Percentiles rank a stretch among this genome's conserved stretches.
phyloP scores from a whole-genome alignment of 2,329 filamentous ascomycete genomes.

The Meredithiella fracta region DNA sequence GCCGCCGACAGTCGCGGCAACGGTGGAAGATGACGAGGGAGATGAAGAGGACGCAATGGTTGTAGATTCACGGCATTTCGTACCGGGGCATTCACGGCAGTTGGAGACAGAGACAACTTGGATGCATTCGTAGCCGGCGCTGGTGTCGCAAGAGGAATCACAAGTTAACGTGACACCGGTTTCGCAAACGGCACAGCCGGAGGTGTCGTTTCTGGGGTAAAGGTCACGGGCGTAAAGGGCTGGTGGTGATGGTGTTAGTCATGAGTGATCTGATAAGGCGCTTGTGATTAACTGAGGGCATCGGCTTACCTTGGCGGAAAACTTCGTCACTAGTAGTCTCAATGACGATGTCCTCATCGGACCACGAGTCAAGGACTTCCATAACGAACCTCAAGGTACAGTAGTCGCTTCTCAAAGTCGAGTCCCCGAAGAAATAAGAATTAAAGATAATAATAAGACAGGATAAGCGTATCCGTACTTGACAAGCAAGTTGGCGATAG shows the following conservation, averaged over 20 bases:
- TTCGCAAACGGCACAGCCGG: constrained; percentile 15
- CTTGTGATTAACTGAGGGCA: not conserved
- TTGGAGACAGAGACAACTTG: constrained; percentile 15
- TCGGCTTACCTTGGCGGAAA: constrained; percentile 15
- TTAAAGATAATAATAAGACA: no score
- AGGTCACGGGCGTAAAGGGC: constrained; percentile 15
- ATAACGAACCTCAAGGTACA: not conserved
- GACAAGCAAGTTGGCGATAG: no score
- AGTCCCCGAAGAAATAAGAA: no score
- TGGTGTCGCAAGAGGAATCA: constrained; percentile 15
- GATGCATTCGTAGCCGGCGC: constrained; percentile 14
- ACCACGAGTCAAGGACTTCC: not conserved
- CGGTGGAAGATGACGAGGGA: not conserved
- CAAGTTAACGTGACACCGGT: constrained; percentile 14
- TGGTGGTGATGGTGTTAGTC: not conserved
- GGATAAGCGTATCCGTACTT: no score
- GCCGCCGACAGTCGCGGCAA: constrained; percentile 1
- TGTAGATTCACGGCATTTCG: constrained; percentile 13
- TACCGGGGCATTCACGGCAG: constrained; percentile 15
- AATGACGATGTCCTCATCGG: constrained; percentile 14
- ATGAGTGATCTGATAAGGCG: not conserved
- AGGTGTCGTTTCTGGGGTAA: constrained; percentile 14
- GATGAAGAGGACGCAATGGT: constrained; percentile 6
- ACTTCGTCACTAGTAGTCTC: constrained; percentile 15
- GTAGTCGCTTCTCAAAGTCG: no score